phyloP scores from a whole-genome alignment of 2,329 filamentous ascomycete species.

The Pyrenochaeta sp. region DNA sequence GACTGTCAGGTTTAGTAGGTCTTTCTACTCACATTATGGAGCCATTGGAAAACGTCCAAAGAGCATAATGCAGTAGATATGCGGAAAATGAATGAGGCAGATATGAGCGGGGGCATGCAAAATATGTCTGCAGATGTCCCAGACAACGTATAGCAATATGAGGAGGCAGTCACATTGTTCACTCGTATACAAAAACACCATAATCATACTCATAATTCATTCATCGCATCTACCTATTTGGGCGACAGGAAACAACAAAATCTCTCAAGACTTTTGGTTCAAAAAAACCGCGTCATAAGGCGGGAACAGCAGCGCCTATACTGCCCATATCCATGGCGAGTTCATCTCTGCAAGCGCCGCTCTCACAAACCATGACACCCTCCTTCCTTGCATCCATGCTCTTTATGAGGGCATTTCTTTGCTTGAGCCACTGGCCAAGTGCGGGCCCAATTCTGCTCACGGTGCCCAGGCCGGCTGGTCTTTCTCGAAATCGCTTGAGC shows the following conservation, averaged over 20 bases:
- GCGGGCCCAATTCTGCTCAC: slow-evolving; percentile 47
- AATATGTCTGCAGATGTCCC: too few species aligned
- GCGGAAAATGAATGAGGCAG: too few species aligned
- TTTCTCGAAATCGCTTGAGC: slow-evolving; percentile 51
- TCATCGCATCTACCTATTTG: background rate
- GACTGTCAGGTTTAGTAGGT: too few species aligned
- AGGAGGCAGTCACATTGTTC: too few species aligned
- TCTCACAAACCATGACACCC: slow-evolving; percentile 49
- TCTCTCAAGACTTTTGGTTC: background rate
- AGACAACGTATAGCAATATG: too few species aligned
- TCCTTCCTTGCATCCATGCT: slow-evolving; percentile 51
- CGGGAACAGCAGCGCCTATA: slow-evolving; percentile 30
- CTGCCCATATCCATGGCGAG: slow-evolving; percentile 43
- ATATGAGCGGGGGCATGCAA: too few species aligned
- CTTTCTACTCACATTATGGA: too few species aligned
- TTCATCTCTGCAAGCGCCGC: slow-evolving; percentile 55
- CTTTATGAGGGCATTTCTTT: slow-evolving; percentile 58
- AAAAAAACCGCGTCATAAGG: slow-evolving; percentile 1
- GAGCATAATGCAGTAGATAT: too few species aligned
- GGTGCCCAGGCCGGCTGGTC: slow-evolving; percentile 44
- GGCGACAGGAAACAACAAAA: background rate
- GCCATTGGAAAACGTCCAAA: too few species aligned
- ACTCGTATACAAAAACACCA: too few species aligned
- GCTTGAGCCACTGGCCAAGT: slow-evolving; percentile 58
- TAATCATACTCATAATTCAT: too few species aligned